These are phyloP conservation scores for Vicia villosa DNA, from an alignment of 306 rosid genomes.

Conservation along the genomic window DNA sequence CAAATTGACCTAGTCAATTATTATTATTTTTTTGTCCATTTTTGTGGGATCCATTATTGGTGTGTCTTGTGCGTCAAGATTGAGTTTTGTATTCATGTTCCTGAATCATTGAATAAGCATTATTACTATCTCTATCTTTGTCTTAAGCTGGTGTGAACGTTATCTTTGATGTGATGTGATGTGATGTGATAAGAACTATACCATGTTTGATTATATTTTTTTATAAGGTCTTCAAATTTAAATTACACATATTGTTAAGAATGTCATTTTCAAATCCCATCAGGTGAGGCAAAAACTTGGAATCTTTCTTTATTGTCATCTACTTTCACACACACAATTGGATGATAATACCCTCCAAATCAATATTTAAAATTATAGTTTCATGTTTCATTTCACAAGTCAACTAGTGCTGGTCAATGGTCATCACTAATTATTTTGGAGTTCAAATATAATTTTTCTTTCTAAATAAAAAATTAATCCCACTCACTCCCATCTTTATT, in stretches of 20 bases:
- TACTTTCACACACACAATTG: neutral
- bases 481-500: neutral
- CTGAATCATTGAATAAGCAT: too few species aligned
- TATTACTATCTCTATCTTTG: too few species aligned
- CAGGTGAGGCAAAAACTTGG: neutral
- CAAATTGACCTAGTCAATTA: neutral
- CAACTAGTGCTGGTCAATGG: conserved; percentile 5
- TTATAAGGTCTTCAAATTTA: too few species aligned
- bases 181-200: too few species aligned
- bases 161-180: neutral
- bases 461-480: conserved; percentile 2
- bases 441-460: conserved; percentile 4
- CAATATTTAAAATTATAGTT: neutral
- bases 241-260: neutral
- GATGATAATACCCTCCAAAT: neutral
- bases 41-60: neutral
- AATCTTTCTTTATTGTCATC: neutral
- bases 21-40: neutral
- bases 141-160: neutral
- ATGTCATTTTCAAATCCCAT: neutral
- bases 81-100: too few species aligned
- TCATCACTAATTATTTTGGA: conserved; percentile 7
- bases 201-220: neutral
- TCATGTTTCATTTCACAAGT: neutral
- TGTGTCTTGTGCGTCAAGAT: neutral